Evolutionary conservation across 2,329 filamentous ascomycete species (phyloP).

Genomic region (Verruconis gallopava): DNA sequence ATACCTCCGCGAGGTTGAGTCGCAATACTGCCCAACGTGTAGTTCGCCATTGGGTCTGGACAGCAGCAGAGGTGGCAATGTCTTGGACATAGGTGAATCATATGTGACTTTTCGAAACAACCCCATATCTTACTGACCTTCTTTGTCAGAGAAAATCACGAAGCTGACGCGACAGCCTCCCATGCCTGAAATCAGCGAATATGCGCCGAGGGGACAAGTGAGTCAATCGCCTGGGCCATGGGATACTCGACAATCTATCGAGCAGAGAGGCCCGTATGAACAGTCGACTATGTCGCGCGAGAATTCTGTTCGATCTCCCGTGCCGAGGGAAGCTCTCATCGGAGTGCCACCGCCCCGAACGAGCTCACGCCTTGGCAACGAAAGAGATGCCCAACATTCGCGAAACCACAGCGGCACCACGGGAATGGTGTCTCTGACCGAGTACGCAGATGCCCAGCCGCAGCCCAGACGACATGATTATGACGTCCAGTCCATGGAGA

Average conservation of each 20-base stretch:
- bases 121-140: not conserved
- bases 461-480: conserved; percentile 74
- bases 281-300: not conserved
- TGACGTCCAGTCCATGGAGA: conserved; percentile 92
- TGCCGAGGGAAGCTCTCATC: conserved; percentile 3
- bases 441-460: conserved; percentile 56
- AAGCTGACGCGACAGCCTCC: not conserved
- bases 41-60: conserved; percentile 85
- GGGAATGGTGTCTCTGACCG: conserved; percentile 62
- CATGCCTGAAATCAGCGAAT: not conserved
- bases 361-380: not conserved
- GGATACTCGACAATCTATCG: conserved; percentile 3
- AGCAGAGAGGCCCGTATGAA: not conserved
- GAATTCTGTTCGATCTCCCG: not conserved
- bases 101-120: not conserved
- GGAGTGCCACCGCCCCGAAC: not conserved
- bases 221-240: conserved; percentile 7
- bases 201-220: not conserved
- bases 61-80: conserved; percentile 83
- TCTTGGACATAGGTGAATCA: conserved; percentile 70
- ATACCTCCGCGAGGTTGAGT: conserved; percentile 88
- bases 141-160: not conserved
- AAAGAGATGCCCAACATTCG: conserved; percentile 6
- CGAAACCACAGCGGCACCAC: conserved; percentile 71
- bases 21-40: conserved; percentile 87